Evolutionary conservation across 2,329 filamentous ascomycete genomes (phyloP), one percentile per base, ranked within the genome.

Genomic region (Macrophomina phaseolina): DNA sequence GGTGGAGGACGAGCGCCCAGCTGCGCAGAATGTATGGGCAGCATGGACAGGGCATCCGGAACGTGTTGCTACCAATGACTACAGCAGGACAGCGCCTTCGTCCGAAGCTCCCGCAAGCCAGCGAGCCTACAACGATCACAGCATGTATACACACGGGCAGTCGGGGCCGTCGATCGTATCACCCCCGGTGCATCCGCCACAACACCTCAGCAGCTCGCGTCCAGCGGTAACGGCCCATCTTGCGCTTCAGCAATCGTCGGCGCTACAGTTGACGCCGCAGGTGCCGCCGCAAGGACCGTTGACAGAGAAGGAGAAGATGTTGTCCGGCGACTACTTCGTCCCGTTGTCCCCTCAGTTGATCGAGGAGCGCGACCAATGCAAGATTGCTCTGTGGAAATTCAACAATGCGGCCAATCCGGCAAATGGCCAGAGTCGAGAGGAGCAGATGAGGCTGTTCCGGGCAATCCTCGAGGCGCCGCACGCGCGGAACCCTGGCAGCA

Each of bases 291-390:
- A 56, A 12, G 61, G 46, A 12, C 69, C 69, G 58, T 72, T 80
- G 68, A 90, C 89, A 1, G 92, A 97, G 75, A 95, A 95, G 78
- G 91, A 96, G 68, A 93, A 95, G 76, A 98, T 98, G 94, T 82
- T 97, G 16, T 84, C 85, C 38, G 92, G 92, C 12, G 86, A 91
- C 48, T 85, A 88, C n/a, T 98, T 93, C 78, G 89, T 89, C 68
- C 91, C 92, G 6, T 94, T 90, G 69, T 89, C 92, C 75, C 86
- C 89, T 68, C 90, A 93, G 73, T 85, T 99, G 5, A 86, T 91
- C 14, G 85, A 91, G 23, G 94, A 97, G 73, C 90, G 94, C n/a
- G 89, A 95, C 75, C 86, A 90, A 65, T 98, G 94, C 80, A 90
- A 89, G 69, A 86, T 87, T 12, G 92, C 92, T 4, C 89, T 94